A percentile compares a stretch with the other conserved stretches of the same genome.
These are phyloP conservation scores for Yamadazyma trypodendri DNA, from an alignment of 1,139 yeast species.

Conservation along the genomic window DNA sequence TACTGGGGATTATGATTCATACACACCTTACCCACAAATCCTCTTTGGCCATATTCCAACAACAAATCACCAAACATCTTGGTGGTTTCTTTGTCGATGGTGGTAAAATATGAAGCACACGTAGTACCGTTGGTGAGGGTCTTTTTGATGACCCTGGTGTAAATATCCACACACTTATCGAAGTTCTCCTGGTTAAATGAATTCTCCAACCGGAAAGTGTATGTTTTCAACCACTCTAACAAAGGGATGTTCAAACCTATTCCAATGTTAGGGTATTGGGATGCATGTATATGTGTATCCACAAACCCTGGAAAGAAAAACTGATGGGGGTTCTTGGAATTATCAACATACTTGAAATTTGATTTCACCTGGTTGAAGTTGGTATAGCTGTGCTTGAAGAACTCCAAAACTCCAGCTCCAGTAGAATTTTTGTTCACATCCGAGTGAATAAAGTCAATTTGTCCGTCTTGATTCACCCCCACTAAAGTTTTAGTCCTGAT, in stretches of 20 bases:
- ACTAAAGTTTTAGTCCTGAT: slow-evolving; percentile 29
- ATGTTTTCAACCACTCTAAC: slow-evolving; percentile 81
- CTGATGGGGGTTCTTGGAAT: slow-evolving; percentile 26
- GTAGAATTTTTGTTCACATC: slow-evolving; percentile 6
- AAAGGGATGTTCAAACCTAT: slow-evolving; percentile 83
- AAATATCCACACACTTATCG: slow-evolving; percentile 57
- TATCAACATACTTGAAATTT: slow-evolving; percentile 27
- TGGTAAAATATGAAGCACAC: slow-evolving; percentile 87
- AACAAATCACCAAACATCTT: slow-evolving; percentile 74
- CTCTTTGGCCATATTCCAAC: slow-evolving; percentile 71
- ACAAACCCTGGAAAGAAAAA: slow-evolving; percentile 91
- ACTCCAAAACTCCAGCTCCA: slow-evolving; percentile 4
- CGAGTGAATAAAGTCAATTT: slow-evolving; percentile 28
- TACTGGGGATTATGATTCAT: slow-evolving; percentile 66
- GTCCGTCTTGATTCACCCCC: slow-evolving; percentile 33
- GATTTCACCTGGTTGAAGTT: slow-evolving; percentile 7
- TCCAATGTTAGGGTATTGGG: slow-evolving; percentile 94
- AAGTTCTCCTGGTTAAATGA: slow-evolving; percentile 39
- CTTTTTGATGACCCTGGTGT: slow-evolving; percentile 60
- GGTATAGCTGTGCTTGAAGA: slow-evolving; percentile 12
- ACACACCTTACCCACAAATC: slow-evolving; percentile 92
- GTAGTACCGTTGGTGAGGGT: slow-evolving; percentile 85
- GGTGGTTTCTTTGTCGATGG: slow-evolving; percentile 76
- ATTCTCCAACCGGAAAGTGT: slow-evolving; percentile 87
- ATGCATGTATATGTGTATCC: slow-evolving; percentile 95